A percentile compares a stretch with the other conserved stretches of the same genome.
Conservation (phyloP, 352 stramenopile genomes). For the Pythium rhizo-oryzae region DNA sequence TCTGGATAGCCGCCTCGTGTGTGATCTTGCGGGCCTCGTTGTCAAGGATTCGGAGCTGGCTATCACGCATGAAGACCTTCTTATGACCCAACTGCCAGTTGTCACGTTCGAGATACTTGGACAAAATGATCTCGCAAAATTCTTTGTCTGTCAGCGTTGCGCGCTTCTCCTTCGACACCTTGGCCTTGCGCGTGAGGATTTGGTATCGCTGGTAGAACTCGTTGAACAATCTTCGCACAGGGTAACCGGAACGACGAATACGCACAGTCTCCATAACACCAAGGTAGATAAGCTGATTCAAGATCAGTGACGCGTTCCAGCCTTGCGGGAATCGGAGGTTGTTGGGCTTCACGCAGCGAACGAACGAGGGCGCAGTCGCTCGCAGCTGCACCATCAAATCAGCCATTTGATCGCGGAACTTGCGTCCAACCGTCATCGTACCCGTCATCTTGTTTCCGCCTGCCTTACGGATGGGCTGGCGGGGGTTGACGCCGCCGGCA, state of each 20-base stretch:
- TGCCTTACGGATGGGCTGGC: conserved; percentile 71
- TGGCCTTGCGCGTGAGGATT: conserved; percentile 74
- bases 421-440: conserved; percentile 89
- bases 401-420: conserved; percentile 91
- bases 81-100: conserved; percentile 91
- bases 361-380: conserved; percentile 82
- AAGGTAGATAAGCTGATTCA: conserved; percentile 90
- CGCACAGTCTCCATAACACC: conserved; percentile 91
- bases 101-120: conserved; percentile 67
- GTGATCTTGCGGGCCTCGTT: conserved; percentile 88
- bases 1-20: conserved; percentile 70
- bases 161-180: conserved; percentile 57
- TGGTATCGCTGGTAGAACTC: conserved; percentile 91
- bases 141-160: conserved; percentile 68
- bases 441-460: conserved; percentile 87
- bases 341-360: conserved; percentile 94
- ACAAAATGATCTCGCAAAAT: conserved; percentile 84
- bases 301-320: conserved; percentile 86
- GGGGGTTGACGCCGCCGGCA: conserved; percentile 40
- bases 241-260: conserved; percentile 87
- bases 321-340: conserved; percentile 86
- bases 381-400: conserved; percentile 87
- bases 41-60: conserved; percentile 79
- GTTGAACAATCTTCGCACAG: conserved; percentile 82
- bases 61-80: conserved; percentile 89